phyloP scores from a whole-genome alignment of 2,329 filamentous ascomycete species.

The Claviceps capensis region DNA sequence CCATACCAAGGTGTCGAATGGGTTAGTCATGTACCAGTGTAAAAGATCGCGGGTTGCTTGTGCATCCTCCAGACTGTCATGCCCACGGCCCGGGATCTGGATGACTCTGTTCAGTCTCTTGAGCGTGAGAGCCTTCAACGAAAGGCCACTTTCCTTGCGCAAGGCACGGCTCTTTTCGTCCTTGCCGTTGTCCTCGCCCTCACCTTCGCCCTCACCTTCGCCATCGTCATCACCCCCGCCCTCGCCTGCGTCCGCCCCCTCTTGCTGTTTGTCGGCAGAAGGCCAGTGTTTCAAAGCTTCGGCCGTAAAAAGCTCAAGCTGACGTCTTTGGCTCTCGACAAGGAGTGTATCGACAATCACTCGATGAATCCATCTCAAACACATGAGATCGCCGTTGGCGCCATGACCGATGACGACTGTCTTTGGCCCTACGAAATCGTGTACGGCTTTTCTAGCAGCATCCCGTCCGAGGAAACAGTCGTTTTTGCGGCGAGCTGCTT shows the following conservation, averaged over 20 bases:
- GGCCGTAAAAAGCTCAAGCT: not conserved
- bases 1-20: not conserved
- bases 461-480: slow-evolving; percentile 27
- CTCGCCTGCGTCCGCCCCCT: slow-evolving; percentile 2
- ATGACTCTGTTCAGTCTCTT: slow-evolving; percentile 25
- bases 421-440: slow-evolving; percentile 27
- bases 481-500: slow-evolving; percentile 16
- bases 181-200: not conserved
- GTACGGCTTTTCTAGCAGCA: slow-evolving; percentile 27
- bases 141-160: slow-evolving; percentile 13
- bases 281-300: not conserved
- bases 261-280: slow-evolving; percentile 3
- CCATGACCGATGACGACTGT: slow-evolving; percentile 37
- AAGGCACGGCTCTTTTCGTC: not conserved
- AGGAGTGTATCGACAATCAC: slow-evolving; percentile 31
- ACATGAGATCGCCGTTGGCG: slow-evolving; percentile 26
- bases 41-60: slow-evolving; percentile 28
- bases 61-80: slow-evolving; percentile 33
- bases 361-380: slow-evolving; percentile 34
- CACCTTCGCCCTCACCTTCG: slow-evolving; percentile 1
- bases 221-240: not conserved
- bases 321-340: slow-evolving; percentile 14
- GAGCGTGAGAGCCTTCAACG: slow-evolving; percentile 25
- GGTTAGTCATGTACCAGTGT: slow-evolving; percentile 20
- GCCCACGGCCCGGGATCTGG: slow-evolving; percentile 20